These are phyloP conservation scores for Alternaria panax DNA, from an alignment of 2,329 filamentous ascomycete genomes.

Conservation along the genomic window DNA sequence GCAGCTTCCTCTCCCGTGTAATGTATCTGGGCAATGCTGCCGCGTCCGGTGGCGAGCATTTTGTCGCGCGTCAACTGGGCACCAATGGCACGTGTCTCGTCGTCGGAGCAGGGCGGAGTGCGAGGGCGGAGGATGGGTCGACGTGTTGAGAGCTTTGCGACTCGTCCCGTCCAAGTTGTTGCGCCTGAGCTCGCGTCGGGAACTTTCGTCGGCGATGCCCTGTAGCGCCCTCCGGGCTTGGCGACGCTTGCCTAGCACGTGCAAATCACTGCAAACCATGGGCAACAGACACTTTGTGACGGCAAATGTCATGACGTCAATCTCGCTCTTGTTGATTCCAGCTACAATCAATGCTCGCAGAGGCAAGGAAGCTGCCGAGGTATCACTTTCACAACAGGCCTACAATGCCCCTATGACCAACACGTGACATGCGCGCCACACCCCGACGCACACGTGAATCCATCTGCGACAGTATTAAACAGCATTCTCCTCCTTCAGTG, in stretches of 20 bases:
- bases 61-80: slow-evolving; percentile 13
- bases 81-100: slow-evolving; percentile 1
- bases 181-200: slow-evolving; percentile 20
- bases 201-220: slow-evolving; percentile 21
- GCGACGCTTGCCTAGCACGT: slow-evolving; percentile 10
- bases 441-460: background rate
- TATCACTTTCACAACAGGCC: slow-evolving; percentile 21
- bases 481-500: slow-evolving; percentile 41
- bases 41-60: slow-evolving; percentile 42
- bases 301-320: background rate
- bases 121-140: slow-evolving; percentile 9
- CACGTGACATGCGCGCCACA: slow-evolving; percentile 5
- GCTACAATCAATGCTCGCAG: slow-evolving; percentile 3
- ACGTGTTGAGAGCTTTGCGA: slow-evolving; percentile 22
- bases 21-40: slow-evolving; percentile 39
- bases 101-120: slow-evolving; percentile 13
- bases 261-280: background rate
- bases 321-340: slow-evolving; percentile 1
- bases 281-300: background rate
- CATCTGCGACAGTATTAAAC: slow-evolving; percentile 23
- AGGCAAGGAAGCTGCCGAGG: slow-evolving; percentile 16
- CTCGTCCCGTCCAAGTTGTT: slow-evolving; percentile 18
- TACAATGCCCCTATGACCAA: slow-evolving; percentile 1
- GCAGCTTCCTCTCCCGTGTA: slow-evolving; percentile 47
- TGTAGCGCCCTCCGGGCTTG: slow-evolving; percentile 1